A percentile compares a stretch with the other conserved stretches of the same genome.
These are phyloP conservation scores for Hypoxylon fragiforme DNA, from an alignment of 495 filamentous ascomycete species.

Conservation along the genomic window DNA sequence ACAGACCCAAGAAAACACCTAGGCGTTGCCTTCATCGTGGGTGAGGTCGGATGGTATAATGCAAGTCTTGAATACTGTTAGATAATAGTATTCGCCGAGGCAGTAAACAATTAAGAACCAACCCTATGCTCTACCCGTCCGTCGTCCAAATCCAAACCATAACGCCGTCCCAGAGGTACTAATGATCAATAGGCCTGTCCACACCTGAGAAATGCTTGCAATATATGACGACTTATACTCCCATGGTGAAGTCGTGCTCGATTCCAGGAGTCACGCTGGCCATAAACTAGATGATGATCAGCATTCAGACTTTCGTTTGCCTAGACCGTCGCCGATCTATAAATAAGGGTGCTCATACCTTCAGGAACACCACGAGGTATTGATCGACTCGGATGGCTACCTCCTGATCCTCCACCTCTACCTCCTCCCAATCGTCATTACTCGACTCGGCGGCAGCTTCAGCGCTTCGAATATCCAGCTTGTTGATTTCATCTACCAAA, in stretches of 20 bases:
- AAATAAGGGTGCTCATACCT: conserved; percentile 45
- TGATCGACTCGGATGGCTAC: conserved; percentile 95
- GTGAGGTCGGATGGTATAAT: too few relatives aligned
- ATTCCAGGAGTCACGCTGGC: conserved; percentile 95
- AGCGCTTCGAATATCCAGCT: conserved; percentile 49
- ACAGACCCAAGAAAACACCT: too few relatives aligned
- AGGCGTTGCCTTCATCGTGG: too few relatives aligned
- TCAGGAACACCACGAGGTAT: conserved; percentile 96
- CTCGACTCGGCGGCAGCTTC: conserved; percentile 41
- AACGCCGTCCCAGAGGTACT: conserved; percentile 19
- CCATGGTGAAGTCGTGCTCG: conserved; percentile 99
- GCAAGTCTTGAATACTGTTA: too few relatives aligned
- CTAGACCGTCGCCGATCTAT: not conserved
- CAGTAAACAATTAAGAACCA: conserved; percentile 13
- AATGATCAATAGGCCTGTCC: conserved; percentile 4
- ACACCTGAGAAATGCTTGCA: conserved; percentile 5
- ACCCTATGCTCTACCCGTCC: conserved; percentile 17
- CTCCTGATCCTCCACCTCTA: conserved; percentile 72
- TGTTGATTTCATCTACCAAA: conserved; percentile 63
- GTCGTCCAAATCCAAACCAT: conserved; percentile 14
- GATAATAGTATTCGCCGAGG: conserved; percentile 2
- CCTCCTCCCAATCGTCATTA: conserved; percentile 84
- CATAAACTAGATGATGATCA: conserved; percentile 68
- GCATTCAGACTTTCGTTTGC: not conserved
- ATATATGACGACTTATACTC: conserved; percentile 58